Percentiles rank a stretch among this genome's conserved stretches.
These are phyloP conservation scores for Ophiosphaerella korrae DNA, from an alignment of 2,329 filamentous ascomycete genomes.

Conservation along the genomic window DNA sequence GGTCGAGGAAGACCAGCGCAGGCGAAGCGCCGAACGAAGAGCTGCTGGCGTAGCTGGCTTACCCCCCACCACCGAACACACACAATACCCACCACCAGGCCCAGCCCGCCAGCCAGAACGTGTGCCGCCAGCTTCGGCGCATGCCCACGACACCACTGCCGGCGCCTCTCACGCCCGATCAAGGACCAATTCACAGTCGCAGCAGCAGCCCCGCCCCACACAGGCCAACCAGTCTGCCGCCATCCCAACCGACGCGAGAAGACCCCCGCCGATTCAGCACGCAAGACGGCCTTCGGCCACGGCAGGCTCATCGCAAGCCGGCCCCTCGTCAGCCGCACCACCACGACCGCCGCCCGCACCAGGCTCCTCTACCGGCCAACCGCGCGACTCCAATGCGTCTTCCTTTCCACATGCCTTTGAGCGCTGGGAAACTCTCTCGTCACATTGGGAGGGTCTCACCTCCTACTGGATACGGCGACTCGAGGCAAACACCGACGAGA, in stretches of 20 bases:
- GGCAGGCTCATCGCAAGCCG: conserved; percentile 39
- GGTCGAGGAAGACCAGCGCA: conserved; percentile 54
- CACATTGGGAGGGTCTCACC: conserved; percentile 96
- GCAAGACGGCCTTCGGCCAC: conserved; percentile 39
- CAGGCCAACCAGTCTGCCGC: conserved; percentile 31
- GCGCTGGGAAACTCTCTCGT: conserved; percentile 94
- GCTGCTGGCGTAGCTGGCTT: conserved; percentile 58
- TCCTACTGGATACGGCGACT: conserved; percentile 96
- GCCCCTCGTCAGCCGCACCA: conserved; percentile 31
- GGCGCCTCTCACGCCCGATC: conserved; percentile 38
- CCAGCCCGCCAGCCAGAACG: conserved; percentile 38
- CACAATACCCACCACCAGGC: conserved; percentile 32
- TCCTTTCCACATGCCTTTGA: conserved; percentile 97
- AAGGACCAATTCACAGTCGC: conserved; percentile 41
- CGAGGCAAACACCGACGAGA: conserved; percentile 86
- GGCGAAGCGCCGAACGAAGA: conserved; percentile 65
- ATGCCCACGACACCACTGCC: conserved; percentile 29
- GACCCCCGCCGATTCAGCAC: conserved; percentile 38
- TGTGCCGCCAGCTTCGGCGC: conserved; percentile 26
- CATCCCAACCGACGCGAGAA: conserved; percentile 31
- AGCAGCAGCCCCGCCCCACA: conserved; percentile 42
- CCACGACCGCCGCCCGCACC: too few species aligned
- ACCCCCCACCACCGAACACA: conserved; percentile 35
- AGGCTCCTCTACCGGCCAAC: conserved; percentile 34
- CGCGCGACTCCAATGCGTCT: conserved; percentile 54